A percentile compares a stretch with the other conserved stretches of the same genome.
These are phyloP conservation scores for Talaromyces verruculosus DNA, from an alignment of 2,329 filamentous ascomycete species.

Conservation along the genomic window DNA sequence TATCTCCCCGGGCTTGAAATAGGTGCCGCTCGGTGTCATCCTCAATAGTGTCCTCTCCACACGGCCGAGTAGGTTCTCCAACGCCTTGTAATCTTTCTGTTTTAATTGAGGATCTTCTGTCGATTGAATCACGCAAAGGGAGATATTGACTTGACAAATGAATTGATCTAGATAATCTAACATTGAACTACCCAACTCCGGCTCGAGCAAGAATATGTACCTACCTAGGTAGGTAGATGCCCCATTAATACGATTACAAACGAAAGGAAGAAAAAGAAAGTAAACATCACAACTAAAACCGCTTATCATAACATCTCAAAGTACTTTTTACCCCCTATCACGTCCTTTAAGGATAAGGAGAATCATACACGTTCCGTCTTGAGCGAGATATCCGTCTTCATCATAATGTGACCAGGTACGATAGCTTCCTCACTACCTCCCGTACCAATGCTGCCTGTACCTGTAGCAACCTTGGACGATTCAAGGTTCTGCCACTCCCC, in stretches of 20 bases:
- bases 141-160: not conserved
- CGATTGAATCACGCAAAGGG: not conserved
- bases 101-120: not conserved
- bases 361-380: slow-evolving; percentile 19
- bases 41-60: not conserved
- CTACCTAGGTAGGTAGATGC: not conserved
- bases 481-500: slow-evolving; percentile 9
- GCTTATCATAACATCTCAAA: slow-evolving; percentile 2
- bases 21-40: not conserved
- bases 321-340: not conserved
- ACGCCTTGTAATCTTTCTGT: not conserved
- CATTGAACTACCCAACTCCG: not conserved
- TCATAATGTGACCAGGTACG: slow-evolving; percentile 22
- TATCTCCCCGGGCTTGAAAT: not conserved
- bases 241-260: not conserved
- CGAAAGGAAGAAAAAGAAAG: not conserved
- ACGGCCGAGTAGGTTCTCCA: not conserved
- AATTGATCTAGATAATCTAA: not conserved
- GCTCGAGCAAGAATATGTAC: not conserved
- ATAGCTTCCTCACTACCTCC: slow-evolving; percentile 20
- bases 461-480: slow-evolving; percentile 4
- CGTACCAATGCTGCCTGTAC: slow-evolving; percentile 8
- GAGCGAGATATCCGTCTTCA: slow-evolving; percentile 23
- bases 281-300: not conserved
- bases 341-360: not conserved